These are phyloP conservation scores for Penicillium expansum DNA, from an alignment of 2,329 filamentous ascomycete genomes.

Conservation along the genomic window DNA sequence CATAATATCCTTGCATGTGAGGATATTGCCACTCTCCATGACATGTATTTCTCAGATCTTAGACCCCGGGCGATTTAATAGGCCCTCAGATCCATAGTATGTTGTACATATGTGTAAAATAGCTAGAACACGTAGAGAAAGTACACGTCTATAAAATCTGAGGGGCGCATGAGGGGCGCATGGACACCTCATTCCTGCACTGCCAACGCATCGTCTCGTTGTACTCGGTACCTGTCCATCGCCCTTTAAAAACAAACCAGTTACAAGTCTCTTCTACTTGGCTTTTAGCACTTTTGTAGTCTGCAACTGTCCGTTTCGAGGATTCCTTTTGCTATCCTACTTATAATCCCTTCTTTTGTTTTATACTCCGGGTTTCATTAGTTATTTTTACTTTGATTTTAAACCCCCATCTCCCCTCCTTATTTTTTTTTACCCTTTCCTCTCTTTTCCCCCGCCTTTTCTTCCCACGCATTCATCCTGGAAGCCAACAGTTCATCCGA, in stretches of 20 bases:
- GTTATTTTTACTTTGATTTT: constrained; percentile 7
- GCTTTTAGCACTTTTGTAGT: constrained; percentile 9
- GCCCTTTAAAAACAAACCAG: background rate
- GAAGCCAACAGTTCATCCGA: constrained; percentile 12
- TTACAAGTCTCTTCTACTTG: constrained; percentile 3
- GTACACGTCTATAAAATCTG: constrained; percentile 13
- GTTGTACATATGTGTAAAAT: background rate
- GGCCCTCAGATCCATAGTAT: background rate
- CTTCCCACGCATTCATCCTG: constrained; percentile 16
- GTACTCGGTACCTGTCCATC: constrained; percentile 19
- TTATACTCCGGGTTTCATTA: constrained; percentile 2
- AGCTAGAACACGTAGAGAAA: background rate
- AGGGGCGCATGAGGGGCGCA: constrained; percentile 29
- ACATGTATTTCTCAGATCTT: background rate
- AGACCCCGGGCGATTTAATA: background rate
- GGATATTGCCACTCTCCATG: constrained; percentile 1
- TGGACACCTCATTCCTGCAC: constrained; percentile 33
- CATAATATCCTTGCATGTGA: constrained; percentile 2
- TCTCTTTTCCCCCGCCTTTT: constrained; percentile 3
- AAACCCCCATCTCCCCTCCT: constrained; percentile 5
- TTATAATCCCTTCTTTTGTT: constrained; percentile 1
- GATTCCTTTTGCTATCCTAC: constrained; percentile 13
- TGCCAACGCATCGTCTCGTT: constrained; percentile 29
- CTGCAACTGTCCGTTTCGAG: constrained; percentile 35
- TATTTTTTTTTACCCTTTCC: background rate